Percentiles rank a stretch among this genome's conserved stretches.
Conservation (phyloP, 148 eudicot genomes). For the Camellia sinensis region DNA sequence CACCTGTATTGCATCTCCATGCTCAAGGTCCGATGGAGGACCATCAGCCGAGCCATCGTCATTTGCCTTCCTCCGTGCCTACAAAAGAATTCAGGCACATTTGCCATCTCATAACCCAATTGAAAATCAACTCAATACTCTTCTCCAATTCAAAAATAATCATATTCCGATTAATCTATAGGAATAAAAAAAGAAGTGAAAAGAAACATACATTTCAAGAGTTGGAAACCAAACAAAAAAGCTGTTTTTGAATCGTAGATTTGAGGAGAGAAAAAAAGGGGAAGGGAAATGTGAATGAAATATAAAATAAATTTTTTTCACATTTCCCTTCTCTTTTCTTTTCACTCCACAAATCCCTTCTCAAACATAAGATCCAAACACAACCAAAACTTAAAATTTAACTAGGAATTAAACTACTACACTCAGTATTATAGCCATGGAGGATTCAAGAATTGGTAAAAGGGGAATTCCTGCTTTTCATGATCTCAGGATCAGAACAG, state of each 20-base stretch:
- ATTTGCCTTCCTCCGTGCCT: slow-evolving; percentile 4
- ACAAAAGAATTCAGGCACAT: not conserved
- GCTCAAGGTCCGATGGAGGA: slow-evolving; percentile 4
- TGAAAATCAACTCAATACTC: not conserved
- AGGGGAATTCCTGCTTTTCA: not conserved
- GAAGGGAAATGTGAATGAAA: too few relatives aligned
- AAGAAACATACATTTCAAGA: not conserved
- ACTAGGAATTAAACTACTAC: not conserved
- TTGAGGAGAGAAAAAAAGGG: too few relatives aligned
- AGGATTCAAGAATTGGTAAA: not conserved
- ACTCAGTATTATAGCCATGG: not conserved
- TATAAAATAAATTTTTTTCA: too few relatives aligned
- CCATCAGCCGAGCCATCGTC: not conserved
- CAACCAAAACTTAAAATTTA: not conserved
- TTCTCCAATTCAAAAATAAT: not conserved
- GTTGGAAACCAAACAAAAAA: not conserved
- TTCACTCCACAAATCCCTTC: too few relatives aligned
- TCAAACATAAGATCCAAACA: too few relatives aligned
- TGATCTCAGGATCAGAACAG: not conserved
- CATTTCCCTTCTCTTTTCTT: too few relatives aligned
- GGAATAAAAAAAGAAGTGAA: not conserved
- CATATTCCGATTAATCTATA: too few relatives aligned
- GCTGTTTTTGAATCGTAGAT: too few relatives aligned
- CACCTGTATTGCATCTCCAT: slow-evolving; percentile 17
- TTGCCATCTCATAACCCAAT: not conserved